Conservation (phyloP, 129 eudicot genomes). For the Tanacetum coccineum region DNA sequence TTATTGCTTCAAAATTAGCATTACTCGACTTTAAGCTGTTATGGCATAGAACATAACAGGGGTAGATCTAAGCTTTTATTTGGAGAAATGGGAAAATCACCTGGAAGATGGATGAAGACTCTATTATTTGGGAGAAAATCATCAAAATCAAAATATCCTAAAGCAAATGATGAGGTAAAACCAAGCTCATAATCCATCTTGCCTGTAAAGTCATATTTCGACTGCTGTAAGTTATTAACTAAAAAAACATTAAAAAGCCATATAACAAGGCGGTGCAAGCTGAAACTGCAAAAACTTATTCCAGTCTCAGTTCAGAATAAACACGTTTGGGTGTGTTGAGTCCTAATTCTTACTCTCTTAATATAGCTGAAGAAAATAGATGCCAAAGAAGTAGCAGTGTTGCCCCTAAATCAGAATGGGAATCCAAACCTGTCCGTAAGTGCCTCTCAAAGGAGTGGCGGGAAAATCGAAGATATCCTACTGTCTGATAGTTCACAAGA, state of each 20-base stretch:
- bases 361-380: constrained; percentile 36
- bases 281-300: neutral
- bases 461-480: constrained; percentile 17
- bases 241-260: neutral
- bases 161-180: constrained; percentile 34
- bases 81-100: constrained; percentile 56
- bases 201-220: neutral
- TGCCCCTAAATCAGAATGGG: constrained; percentile 14
- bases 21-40: neutral
- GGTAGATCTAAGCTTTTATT: neutral
- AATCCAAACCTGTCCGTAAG: constrained; percentile 14
- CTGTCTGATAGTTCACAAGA: constrained; percentile 14
- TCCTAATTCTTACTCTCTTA: neutral
- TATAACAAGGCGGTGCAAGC: neutral
- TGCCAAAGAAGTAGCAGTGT: constrained; percentile 25
- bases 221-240: no score
- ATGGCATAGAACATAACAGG: neutral
- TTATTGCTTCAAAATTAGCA: neutral
- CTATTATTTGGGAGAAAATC: constrained; percentile 46
- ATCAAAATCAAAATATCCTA: constrained; percentile 36
- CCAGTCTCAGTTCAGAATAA: neutral
- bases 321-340: neutral
- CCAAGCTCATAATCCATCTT: neutral
- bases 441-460: constrained; percentile 20
- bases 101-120: constrained; percentile 59